Evolutionary conservation across 2,329 filamentous ascomycete genomes (phyloP).

Genomic region (Venturia asperata): DNA sequence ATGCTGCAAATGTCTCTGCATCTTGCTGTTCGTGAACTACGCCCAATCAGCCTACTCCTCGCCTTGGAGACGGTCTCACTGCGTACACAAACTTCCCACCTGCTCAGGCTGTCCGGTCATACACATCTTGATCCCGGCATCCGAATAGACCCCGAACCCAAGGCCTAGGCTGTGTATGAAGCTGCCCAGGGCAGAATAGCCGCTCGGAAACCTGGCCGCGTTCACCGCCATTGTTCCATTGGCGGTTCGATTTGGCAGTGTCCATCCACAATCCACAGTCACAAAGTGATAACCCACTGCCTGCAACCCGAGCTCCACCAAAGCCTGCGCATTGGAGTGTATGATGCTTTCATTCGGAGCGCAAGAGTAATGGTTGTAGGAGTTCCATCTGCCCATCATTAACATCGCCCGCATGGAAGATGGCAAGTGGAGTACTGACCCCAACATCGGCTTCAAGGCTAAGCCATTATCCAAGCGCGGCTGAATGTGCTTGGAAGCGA

Average conservation of each 20-base stretch:
- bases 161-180: conserved; percentile 42
- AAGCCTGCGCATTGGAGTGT: conserved; percentile 22
- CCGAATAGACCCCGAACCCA: conserved; percentile 48
- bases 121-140: conserved; percentile 31
- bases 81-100: conserved; percentile 25
- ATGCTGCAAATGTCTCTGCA: conserved; percentile 38
- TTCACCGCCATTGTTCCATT: conserved; percentile 36
- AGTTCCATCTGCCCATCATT: neutral
- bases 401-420: neutral
- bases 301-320: conserved; percentile 40
- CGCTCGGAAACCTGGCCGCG: conserved; percentile 26
- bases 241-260: conserved; percentile 33
- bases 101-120: neutral
- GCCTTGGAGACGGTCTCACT: too few species aligned
- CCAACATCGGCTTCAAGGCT: neutral
- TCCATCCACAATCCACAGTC: conserved; percentile 49
- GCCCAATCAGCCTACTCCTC: conserved; percentile 31
- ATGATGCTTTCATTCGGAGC: neutral
- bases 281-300: conserved; percentile 46
- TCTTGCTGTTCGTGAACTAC: conserved; percentile 47
- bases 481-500: neutral
- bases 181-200: neutral
- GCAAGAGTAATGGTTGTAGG: neutral
- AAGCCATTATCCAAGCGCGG: neutral
- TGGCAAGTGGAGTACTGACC: neutral